Conservation (phyloP, 495 filamentous ascomycete genomes). For the Pseudomonodictys pantanalensis region DNA sequence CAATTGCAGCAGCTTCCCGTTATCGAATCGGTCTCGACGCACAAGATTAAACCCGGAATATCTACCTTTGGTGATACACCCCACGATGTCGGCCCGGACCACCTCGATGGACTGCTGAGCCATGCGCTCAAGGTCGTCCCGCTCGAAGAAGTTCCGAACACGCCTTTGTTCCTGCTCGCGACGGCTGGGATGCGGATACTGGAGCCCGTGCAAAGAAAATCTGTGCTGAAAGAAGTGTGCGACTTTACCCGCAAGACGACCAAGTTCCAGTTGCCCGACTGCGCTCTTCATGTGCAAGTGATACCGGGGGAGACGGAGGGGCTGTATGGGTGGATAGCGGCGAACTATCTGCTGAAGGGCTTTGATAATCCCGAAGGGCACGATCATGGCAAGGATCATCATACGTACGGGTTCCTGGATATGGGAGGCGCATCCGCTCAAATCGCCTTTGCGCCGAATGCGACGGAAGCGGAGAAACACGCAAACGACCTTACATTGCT, state of each 20-base stretch:
- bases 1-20: slow-evolving; percentile 71
- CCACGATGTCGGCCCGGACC: slow-evolving; percentile 71
- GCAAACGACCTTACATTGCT: slow-evolving; percentile 84
- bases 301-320: slow-evolving; percentile 97
- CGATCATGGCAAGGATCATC: slow-evolving; percentile 78
- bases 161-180: slow-evolving; percentile 90
- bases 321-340: slow-evolving; percentile 96
- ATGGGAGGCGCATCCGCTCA: slow-evolving; percentile 98
- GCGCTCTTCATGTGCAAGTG: slow-evolving; percentile 84
- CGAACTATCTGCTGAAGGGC: slow-evolving; percentile 95
- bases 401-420: slow-evolving; percentile 96
- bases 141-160: slow-evolving; percentile 69
- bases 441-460: slow-evolving; percentile 95
- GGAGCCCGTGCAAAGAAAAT: slow-evolving; percentile 64
- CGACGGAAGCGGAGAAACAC: slow-evolving; percentile 86
- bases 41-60: slow-evolving; percentile 87
- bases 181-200: slow-evolving; percentile 96
- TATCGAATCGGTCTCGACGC: slow-evolving; percentile 83
- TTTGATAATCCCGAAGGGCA: slow-evolving; percentile 79
- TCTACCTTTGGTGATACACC: slow-evolving; percentile 83
- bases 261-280: slow-evolving; percentile 84
- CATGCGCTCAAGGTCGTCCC: slow-evolving; percentile 86
- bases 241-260: slow-evolving; percentile 75
- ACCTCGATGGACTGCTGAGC: slow-evolving; percentile 73
- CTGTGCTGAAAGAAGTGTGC: slow-evolving; percentile 76